Evolutionary conservation across 1,139 yeast species (phyloP).

Genomic region (Scheffersomyces illinoinensis): DNA sequence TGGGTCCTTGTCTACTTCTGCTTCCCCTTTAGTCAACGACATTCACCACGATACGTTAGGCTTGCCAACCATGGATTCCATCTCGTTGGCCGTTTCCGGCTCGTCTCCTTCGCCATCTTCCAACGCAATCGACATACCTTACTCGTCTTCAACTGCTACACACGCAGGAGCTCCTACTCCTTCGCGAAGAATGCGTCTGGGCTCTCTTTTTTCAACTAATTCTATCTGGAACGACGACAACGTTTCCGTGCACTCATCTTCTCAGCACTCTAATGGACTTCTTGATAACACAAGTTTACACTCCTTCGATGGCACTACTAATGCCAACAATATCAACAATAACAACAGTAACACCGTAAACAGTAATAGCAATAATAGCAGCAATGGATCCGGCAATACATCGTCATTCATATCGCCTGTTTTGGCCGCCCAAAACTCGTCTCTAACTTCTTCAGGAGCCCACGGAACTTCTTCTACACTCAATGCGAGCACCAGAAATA

Average conservation of each 20-base stretch:
- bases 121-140: constrained; percentile 20
- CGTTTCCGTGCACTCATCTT: constrained; percentile 15
- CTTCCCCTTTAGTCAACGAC: constrained; percentile 19
- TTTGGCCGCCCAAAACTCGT: constrained; percentile 26
- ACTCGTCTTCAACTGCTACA: constrained; percentile 6
- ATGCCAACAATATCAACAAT: constrained; percentile 10
- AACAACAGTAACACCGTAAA: constrained; percentile 10
- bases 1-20: constrained; percentile 11
- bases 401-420: constrained; percentile 33
- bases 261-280: constrained; percentile 12
- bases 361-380: constrained; percentile 8
- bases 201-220: constrained; percentile 45
- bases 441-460: constrained; percentile 3
- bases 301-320: constrained; percentile 12
- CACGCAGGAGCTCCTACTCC: constrained; percentile 4
- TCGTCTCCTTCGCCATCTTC: constrained; percentile 18
- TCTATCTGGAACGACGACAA: constrained; percentile 52
- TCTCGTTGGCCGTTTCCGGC: constrained; percentile 21
- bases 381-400: not conserved
- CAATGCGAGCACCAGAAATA: constrained; percentile 27
- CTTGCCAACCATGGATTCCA: constrained; percentile 21
- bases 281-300: constrained; percentile 16
- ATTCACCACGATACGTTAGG: constrained; percentile 16
- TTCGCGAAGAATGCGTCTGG: constrained; percentile 39
- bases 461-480: not conserved